These are phyloP conservation scores for Gracilaria gracilis DNA, from an alignment of 23 red algal genomes.

Conservation along the genomic window DNA sequence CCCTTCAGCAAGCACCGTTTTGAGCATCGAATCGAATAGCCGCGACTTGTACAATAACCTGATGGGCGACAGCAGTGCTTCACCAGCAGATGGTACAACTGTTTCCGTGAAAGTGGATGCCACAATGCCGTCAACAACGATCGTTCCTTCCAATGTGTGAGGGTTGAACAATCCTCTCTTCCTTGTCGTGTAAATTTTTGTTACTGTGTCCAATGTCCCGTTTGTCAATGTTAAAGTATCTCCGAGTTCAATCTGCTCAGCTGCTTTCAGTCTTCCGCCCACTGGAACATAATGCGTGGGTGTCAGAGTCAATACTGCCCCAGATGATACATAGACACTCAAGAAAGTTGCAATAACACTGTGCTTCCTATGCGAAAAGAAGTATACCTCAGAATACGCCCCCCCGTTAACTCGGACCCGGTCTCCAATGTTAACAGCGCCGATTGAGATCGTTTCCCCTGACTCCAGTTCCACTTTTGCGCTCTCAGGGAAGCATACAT, in stretches of 20 bases:
- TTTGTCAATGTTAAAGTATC: constrained; percentile 49
- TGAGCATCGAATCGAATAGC: constrained; percentile 1
- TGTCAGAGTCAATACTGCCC: constrained; percentile 17
- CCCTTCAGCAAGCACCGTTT: background rate
- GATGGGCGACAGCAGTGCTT: constrained; percentile 62
- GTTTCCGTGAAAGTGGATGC: constrained; percentile 72
- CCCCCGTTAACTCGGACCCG: constrained; percentile 33
- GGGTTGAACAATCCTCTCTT: constrained; percentile 64
- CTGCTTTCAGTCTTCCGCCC: constrained; percentile 28
- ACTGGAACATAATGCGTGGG: constrained; percentile 63
- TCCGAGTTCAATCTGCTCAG: constrained; percentile 36
- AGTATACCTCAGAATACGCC: constrained; percentile 49
- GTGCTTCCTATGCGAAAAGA: constrained; percentile 56
- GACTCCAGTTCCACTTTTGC: constrained; percentile 38
- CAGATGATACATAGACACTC: background rate
- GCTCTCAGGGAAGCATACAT: constrained; percentile 61
- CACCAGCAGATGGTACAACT: constrained; percentile 54
- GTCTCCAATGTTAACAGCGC: constrained; percentile 61
- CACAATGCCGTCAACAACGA: constrained; percentile 73
- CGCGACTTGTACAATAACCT: constrained; percentile 36
- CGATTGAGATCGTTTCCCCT: constrained; percentile 23
- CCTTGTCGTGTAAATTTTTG: background rate
- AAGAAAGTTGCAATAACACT: constrained; percentile 21
- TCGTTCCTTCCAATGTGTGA: constrained; percentile 73
- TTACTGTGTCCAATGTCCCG: constrained; percentile 45